Evolutionary conservation across 2,329 filamentous ascomycete genomes (phyloP), one percentile per base, ranked within the genome.

Genomic region (Microdochium trichocladiopsis): DNA sequence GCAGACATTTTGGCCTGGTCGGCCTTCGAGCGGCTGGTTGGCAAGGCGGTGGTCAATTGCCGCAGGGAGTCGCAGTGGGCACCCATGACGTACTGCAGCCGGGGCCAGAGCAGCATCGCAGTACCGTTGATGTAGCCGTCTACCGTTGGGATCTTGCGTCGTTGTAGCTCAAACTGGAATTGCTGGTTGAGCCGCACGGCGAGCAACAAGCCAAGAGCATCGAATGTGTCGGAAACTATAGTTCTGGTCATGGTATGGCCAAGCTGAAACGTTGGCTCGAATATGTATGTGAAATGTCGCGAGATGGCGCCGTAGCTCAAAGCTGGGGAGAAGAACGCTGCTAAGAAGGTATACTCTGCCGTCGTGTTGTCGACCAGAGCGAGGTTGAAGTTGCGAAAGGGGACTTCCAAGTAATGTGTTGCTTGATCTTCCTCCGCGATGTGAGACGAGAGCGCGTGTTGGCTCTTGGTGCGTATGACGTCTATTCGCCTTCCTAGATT

Each of bases 31-130:
- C 70, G 54, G 57, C 68, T 56, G 68, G 65, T 48, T 63, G 66
- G 83, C 63, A 75, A 78, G 52, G 63, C 73, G 68, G 66, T 84
- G 54, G 67, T 85, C 63, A 76, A 77, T 66, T 64, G 79, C 50
- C 87, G 87, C 33, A 99, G 79, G 1, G 90, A 95, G 51, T 96
- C 91, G 71, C 88, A 91, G 66, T 99, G 94, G 52, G 86, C 80
- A 66, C 96, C 92, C 84, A 99, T 95, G 60, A 96, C 85, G 52
- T 90, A 82, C 69, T 99, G 95, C 62, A 99, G 88, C 24, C 93
- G 86, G 8, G 94, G 94, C 94, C 94, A 99, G 5, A 99, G 81
- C 2, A 94, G 82, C 90, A 99, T 99, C 63, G 88, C 92, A 4
- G 90, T 95, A 47, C 84, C 92, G 66, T 99, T 99, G 65, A 96